phyloP scores from a whole-genome alignment of 2,329 filamentous ascomycete genomes.

The Diaporthe eres region DNA sequence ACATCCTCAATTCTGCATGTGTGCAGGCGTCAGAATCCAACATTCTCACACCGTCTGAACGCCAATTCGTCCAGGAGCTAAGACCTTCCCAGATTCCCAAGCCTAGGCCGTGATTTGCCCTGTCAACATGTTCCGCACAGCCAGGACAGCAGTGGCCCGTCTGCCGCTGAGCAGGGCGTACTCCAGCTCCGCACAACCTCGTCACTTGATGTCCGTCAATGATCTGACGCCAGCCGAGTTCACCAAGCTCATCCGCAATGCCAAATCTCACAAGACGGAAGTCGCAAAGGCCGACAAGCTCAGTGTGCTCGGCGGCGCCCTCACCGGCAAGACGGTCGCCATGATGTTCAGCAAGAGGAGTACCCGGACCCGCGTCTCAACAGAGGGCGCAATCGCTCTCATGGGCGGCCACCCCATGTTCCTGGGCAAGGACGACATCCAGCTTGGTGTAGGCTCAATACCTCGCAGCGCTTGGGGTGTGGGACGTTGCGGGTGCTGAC shows the following conservation, averaged over 20 bases:
- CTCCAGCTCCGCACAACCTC: conserved; percentile 62
- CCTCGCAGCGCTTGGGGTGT: background rate
- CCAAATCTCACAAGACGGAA: conserved; percentile 79
- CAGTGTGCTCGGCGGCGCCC: conserved; percentile 68
- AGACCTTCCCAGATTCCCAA: background rate
- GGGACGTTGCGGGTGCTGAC: background rate
- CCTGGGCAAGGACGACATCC: conserved; percentile 94
- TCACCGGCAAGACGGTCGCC: conserved; percentile 86
- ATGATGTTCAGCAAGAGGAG: conserved; percentile 98
- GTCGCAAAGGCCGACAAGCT: conserved; percentile 80
- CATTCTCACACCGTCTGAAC: background rate
- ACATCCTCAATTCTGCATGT: background rate
- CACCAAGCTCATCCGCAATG: conserved; percentile 85
- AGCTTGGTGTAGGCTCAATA: conserved; percentile 79
- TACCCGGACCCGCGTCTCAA: conserved; percentile 93
- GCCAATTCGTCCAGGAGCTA: background rate
- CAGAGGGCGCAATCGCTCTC: conserved; percentile 88
- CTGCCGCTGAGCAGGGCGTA: conserved; percentile 60
- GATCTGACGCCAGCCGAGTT: conserved; percentile 88
- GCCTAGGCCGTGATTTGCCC: background rate
- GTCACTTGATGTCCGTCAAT: conserved; percentile 92
- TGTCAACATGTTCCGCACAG: conserved; percentile 44
- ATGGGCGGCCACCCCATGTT: conserved; percentile 98
- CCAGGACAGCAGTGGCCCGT: conserved; percentile 45
- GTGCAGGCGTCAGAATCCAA: background rate